Base-by-base conservation (phyloP, 257 asterid species). In the Agastache rugosa region DNA sequence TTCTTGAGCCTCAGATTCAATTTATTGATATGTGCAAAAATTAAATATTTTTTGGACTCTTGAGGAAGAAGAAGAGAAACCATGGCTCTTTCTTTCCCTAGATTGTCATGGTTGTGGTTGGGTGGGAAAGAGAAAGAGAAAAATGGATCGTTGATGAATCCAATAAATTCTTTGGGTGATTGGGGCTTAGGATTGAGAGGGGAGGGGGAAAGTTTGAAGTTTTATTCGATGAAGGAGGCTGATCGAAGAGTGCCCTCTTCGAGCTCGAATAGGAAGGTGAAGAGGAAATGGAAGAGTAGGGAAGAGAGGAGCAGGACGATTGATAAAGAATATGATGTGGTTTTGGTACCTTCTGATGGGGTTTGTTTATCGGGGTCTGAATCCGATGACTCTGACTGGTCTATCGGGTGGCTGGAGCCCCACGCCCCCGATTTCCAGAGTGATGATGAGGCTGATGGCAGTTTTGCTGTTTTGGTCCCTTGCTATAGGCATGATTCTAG, bases 361-460 rank as follows among this genome's bases (percentile, higher is more conserved):
- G 91, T 84, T 76, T 79, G 92, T 77, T 86, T 93, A 69, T 93
- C 98, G 10, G 97, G 93, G 37, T 93, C 97, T 1, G 97, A 91
- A 83, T 90, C 97, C 34, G 97, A 93, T 80, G 98, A 91, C 73
- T 91, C 98, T 1, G 98, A 93, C 79, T 91, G 98, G 98, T 93
- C 98, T 3, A 82, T 93, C 10, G 98, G 98, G 89, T 93, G 98
- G 98, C 85, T 90, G 76, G 98, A 93, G 81, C 96, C 97, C 1
- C 98, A 90, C 59, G 88, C 93, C 80, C 89, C 97, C 68, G 84
- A 70, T 88, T 91, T 93, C 90, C 91, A 82, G 83, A 82, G 85
- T 70, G 94, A 90, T 69, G 96, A 84, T 29, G 95, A 89, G 84
- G 87, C 29, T 3, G 94, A 89, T 77, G 85, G 81, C 62, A 91